These are phyloP conservation scores for Botryotinia calthae DNA, from an alignment of 2,329 filamentous ascomycete genomes.

Conservation along the genomic window DNA sequence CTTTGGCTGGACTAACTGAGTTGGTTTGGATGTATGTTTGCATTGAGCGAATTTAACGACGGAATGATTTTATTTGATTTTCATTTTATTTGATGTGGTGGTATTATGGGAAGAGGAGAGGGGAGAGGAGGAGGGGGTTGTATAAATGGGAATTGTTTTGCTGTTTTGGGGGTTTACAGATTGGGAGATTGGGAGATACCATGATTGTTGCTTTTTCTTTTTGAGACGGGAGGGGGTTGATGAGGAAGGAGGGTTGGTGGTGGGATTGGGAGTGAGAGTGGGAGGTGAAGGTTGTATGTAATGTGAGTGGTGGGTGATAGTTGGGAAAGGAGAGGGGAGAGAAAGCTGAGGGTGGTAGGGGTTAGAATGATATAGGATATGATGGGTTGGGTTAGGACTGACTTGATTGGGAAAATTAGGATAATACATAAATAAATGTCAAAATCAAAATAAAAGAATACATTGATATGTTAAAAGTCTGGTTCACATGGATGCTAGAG, in stretches of 20 bases:
- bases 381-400: background rate
- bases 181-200: background rate
- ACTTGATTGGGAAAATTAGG: background rate
- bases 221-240: too few species aligned
- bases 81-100: background rate
- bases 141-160: too few species aligned
- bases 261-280: too few species aligned
- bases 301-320: background rate
- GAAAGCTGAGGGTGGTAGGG: too few species aligned
- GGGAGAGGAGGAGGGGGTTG: too few species aligned
- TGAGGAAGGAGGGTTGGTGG: too few species aligned
- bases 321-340: background rate
- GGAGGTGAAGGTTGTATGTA: background rate
- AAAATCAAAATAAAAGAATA: too few species aligned
- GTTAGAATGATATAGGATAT: background rate
- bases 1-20: background rate
- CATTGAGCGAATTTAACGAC: background rate
- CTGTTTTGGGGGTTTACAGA: too few species aligned
- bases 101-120: too few species aligned
- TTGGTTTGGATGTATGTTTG: background rate
- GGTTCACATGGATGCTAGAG: too few species aligned
- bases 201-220: background rate
- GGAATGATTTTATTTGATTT: background rate
- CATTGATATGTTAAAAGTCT: too few species aligned
- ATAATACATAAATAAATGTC: background rate